Evolutionary conservation across 2,329 filamentous ascomycete genomes (phyloP).

Genomic region (Thielaviopsis musarum): DNA sequence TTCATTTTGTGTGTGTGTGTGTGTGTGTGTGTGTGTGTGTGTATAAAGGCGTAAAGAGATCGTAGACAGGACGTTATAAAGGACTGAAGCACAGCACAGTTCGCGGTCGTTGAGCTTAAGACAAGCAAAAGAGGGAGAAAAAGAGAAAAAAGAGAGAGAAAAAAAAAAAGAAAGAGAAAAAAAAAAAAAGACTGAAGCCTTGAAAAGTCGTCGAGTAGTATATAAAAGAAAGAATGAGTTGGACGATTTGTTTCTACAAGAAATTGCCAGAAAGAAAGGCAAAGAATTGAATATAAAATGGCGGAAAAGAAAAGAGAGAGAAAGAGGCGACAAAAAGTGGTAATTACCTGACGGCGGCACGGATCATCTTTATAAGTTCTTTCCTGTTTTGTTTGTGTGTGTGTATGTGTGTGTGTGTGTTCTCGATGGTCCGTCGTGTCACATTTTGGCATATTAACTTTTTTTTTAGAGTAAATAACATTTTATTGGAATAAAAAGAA

Average conservation of each 20-base stretch:
- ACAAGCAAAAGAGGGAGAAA: not conserved
- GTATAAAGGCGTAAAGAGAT: not conserved
- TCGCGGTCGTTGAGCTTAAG: not conserved
- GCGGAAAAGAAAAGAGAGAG: too few relatives aligned
- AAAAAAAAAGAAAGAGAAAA: not conserved
- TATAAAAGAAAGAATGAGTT: too few relatives aligned
- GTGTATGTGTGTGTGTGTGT: too few relatives aligned
- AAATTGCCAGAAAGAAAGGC: too few relatives aligned
- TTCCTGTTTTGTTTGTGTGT: not conserved
- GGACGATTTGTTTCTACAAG: too few relatives aligned
- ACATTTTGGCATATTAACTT: not conserved
- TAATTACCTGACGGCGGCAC: too few relatives aligned
- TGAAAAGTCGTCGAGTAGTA: not conserved
- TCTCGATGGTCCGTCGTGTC: not conserved
- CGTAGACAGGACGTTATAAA: not conserved
- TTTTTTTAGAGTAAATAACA: too few relatives aligned
- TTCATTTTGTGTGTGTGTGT: slow-evolving; percentile 20
- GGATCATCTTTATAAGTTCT: not conserved
- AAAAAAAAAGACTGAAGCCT: not conserved
- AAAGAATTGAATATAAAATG: too few relatives aligned
- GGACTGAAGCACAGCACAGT: not conserved
- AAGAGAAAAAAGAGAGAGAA: not conserved
- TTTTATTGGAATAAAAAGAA: too few relatives aligned
- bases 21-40: not conserved
- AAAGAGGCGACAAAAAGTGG: too few relatives aligned